Evolutionary conservation across 306 rosid species (phyloP), one percentile per base, ranked within the genome.

Genomic region (Gynostemma pentaphyllum): DNA sequence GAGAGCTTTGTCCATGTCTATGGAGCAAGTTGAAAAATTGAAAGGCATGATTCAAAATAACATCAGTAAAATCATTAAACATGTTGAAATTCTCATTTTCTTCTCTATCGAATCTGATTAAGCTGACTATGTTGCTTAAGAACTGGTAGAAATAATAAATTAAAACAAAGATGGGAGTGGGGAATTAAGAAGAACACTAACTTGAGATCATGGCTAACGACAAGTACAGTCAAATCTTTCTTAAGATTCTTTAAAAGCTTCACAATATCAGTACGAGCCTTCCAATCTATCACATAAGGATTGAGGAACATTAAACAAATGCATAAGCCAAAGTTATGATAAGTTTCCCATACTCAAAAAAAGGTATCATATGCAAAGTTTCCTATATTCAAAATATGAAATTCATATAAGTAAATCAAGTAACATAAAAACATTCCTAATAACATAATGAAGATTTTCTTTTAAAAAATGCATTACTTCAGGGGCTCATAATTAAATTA

Each of bases 171-270:
- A 22, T 50, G 15, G 26, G 32, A 65, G 66, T 42, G 48, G 69
- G 34, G 66, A 45, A 56, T 21, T n/a, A 63, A 40, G 12, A 22
- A 40, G 37, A 41, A 71, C 34, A 70, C 75, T 67, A 62, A 89
- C 97, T 87, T 86, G 76, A 89, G 82, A 68, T 86, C 97, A 56
- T 89, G 97, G 84, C 97, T 86, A 59, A 89, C 89, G 72, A 86
- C 96, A 18, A 91, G 87, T 65, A 91, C 76, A 27, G 92, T 81
- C 55, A 91, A 72, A 48, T 91, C 89, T 68, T 80, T 85, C 75
- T 87, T 91, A 21, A 91, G 85, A 79, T 80, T 80, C 87, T 77
- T 76, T 56, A 91, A 78, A 73, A 91, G 96, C 82, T 85, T 87
- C 76, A 87, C 95, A 70, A 87, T 83, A 75, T 87, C 96, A 2